Evolutionary conservation across 2,329 filamentous ascomycete genomes (phyloP).

Genomic region (Purpureocillium takamizusanense): DNA sequence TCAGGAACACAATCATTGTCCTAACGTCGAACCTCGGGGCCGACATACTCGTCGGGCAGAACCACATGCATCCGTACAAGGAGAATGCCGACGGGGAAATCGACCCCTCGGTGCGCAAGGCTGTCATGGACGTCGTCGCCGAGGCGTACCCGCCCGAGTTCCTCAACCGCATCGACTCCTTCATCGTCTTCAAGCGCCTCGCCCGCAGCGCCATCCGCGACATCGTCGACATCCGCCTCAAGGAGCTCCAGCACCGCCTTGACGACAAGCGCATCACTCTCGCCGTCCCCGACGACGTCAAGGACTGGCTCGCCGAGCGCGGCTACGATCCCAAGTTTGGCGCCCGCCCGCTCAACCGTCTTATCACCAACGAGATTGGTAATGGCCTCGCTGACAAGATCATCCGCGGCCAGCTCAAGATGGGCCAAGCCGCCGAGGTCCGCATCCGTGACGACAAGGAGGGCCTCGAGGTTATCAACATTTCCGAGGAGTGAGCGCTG

Average conservation of each 20-base stretch:
- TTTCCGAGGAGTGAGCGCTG: too few species aligned
- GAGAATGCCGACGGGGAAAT: conserved; percentile 59
- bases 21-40: conserved; percentile 93
- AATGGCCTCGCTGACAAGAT: conserved; percentile 87
- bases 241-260: conserved; percentile 73
- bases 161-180: conserved; percentile 91
- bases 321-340: conserved; percentile 91
- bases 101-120: conserved; percentile 60
- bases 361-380: conserved; percentile 84
- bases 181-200: conserved; percentile 90
- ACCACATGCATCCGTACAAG: conserved; percentile 55
- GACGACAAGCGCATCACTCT: conserved; percentile 79
- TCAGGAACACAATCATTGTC: conserved; percentile 93
- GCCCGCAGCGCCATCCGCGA: conserved; percentile 71
- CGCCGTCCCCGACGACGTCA: conserved; percentile 60
- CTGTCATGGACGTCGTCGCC: conserved; percentile 83
- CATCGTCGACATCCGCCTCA: conserved; percentile 86
- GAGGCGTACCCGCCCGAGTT: conserved; percentile 79
- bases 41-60: conserved; percentile 74
- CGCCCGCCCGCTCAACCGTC: conserved; percentile 79
- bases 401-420: conserved; percentile 73
- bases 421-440: conserved; percentile 65
- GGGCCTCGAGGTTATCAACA: conserved; percentile 41
- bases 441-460: conserved; percentile 53
- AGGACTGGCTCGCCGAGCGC: conserved; percentile 77